These are phyloP conservation scores for Aspergillus sp. DNA, from an alignment of 2,329 filamentous ascomycete species.

Conservation along the genomic window DNA sequence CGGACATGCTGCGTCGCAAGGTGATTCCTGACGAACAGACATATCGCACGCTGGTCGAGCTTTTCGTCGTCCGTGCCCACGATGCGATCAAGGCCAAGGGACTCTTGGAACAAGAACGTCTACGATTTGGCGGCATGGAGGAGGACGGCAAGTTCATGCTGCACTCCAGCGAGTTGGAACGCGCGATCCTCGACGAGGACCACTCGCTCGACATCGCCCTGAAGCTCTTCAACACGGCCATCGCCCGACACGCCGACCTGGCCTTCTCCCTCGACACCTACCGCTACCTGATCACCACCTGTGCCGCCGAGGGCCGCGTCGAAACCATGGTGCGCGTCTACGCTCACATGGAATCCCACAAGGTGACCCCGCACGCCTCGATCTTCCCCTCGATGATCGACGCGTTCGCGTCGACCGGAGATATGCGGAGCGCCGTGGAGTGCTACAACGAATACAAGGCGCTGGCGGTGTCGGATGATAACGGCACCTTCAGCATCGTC, in stretches of 20 bases:
- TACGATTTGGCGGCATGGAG: constrained; percentile 81
- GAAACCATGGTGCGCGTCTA: constrained; percentile 89
- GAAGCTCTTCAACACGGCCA: constrained; percentile 78
- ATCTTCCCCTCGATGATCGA: constrained; percentile 93
- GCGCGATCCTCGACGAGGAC: constrained; percentile 82
- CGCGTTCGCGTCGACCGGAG: constrained; percentile 79
- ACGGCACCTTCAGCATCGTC: constrained; percentile 65
- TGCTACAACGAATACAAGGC: constrained; percentile 94
- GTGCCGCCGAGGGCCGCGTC: constrained; percentile 75
- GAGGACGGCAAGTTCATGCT: constrained; percentile 84
- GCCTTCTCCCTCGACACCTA: constrained; percentile 80
- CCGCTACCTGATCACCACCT: constrained; percentile 79
- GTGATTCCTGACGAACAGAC: constrained; percentile 80
- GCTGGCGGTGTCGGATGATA: constrained; percentile 81
- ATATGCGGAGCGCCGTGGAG: constrained; percentile 84
- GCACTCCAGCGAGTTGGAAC: constrained; percentile 81
- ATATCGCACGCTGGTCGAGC: constrained; percentile 80
- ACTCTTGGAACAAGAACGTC: constrained; percentile 74
- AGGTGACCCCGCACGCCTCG: constrained; percentile 71
- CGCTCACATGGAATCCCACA: constrained; percentile 82
- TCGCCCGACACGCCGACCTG: constrained; percentile 58
- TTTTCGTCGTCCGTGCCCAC: constrained; percentile 77
- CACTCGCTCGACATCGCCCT: constrained; percentile 82
- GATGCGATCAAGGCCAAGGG: constrained; percentile 74
- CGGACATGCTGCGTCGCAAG: constrained; percentile 88